Evolutionary conservation across 2,329 filamentous ascomycete genomes (phyloP), one percentile per base, ranked within the genome.

Genomic region (Zymoseptoria ardabiliae): DNA sequence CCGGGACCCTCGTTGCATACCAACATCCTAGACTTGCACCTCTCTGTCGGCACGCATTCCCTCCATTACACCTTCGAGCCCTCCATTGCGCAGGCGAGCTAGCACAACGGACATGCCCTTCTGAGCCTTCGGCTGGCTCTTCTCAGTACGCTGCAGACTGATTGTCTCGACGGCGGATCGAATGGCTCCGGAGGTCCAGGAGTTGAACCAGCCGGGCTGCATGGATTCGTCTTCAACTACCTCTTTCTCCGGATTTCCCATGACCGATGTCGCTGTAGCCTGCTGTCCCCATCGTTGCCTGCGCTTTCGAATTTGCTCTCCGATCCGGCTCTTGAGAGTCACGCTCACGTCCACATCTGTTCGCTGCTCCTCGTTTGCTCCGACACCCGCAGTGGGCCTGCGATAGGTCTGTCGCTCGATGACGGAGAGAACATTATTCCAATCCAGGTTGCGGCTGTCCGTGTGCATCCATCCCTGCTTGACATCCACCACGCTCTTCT

Each of bases 71-170:
- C 75, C 85, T 17, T 88, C 84, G 19, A 90, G 76, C 0, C 87
- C 87, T 48, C 86, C 86, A 59, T 79, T 78, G 57, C 87, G 78
- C 70, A 90, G 73, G 53, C 89, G 80, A 73, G 91, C 88, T 21
- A 94, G 79, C 8, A 94, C 89, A 45, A 92, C 84, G 58, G 84
- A 85, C 90, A 94, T 93, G 54, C 90, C 90, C 72, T 92, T 88
- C 54, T 88, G 85, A 66, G 88, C 90, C 77, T 92, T 92, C 55
- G 87, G 85, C 68, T 93, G 81, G 71, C 90, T 88, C 68, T 88
- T 87, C 65, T 87, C 83, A 4, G 90, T 91, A 71, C 90, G 88
- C 69, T 85, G 87, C 48, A 89, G 85, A 10, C 88, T 89, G 61
- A 93, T 86, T 57, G 83, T 82, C 76, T 94, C 90, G 68, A 94